Evolutionary conservation across 129 eudicot genomes (phyloP).

Genomic region (Lonicera japonica): DNA sequence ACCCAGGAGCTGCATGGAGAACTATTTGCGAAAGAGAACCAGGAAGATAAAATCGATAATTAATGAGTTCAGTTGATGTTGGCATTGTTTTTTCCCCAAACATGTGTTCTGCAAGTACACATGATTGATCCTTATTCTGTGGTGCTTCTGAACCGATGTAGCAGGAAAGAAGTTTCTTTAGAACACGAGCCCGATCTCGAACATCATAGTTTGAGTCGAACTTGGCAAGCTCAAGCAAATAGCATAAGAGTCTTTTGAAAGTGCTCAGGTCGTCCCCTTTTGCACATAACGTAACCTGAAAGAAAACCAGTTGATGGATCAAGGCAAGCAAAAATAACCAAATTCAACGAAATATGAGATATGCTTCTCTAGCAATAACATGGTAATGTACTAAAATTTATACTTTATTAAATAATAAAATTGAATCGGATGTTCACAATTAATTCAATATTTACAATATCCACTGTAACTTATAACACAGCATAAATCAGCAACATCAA

Average conservation of each 20-base stretch:
- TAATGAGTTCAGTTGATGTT: slow-evolving; percentile 34
- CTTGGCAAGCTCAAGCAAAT: slow-evolving; percentile 80
- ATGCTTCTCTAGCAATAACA: not conserved
- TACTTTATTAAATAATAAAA: not conserved
- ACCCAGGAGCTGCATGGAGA: slow-evolving; percentile 94
- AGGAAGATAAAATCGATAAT: slow-evolving; percentile 77
- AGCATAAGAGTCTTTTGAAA: slow-evolving; percentile 39
- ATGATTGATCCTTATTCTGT: slow-evolving; percentile 23
- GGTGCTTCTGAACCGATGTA: slow-evolving; percentile 23
- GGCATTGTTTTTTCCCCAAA: slow-evolving; percentile 39
- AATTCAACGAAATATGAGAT: not conserved
- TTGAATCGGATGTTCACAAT: not conserved
- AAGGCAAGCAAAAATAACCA: not conserved
- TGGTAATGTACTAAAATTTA: not conserved
- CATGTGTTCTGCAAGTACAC: slow-evolving; percentile 41
- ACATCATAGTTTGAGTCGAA: slow-evolving; percentile 79
- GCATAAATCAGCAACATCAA: no score
- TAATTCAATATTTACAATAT: not conserved
- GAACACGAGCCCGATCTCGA: slow-evolving; percentile 83
- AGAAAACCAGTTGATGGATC: slow-evolving; percentile 12
- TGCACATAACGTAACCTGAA: slow-evolving; percentile 65
- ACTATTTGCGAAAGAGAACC: slow-evolving; percentile 94
- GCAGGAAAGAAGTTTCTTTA: slow-evolving; percentile 51
- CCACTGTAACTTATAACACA: not conserved
- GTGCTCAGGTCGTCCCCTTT: slow-evolving; percentile 44